These are phyloP conservation scores for Cenchrus purpureus DNA, from an alignment of 176 grass and related monocot species.

Conservation along the genomic window DNA sequence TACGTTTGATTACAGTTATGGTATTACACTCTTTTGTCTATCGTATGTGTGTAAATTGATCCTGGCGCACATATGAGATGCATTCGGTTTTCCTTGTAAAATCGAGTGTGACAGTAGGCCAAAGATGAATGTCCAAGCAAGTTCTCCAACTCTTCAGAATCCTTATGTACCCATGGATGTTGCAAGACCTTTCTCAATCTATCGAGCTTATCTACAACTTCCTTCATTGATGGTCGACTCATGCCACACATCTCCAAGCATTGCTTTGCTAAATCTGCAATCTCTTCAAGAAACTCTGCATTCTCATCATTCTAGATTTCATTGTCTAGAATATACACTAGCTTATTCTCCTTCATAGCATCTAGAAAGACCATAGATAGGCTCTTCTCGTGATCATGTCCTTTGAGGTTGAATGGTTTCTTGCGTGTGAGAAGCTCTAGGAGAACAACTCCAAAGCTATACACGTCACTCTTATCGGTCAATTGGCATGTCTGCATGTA, in stretches of 20 bases:
- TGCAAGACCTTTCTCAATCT: constrained; percentile 23
- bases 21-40: too few relatives aligned
- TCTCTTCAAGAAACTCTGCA: background rate
- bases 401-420: background rate
- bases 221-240: constrained; percentile 8
- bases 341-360: background rate
- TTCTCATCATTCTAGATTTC: background rate
- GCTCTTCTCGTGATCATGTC: background rate
- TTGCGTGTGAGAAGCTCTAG: constrained; percentile 3
- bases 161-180: constrained; percentile 2
- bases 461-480: constrained; percentile 13
- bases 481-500: constrained; percentile 15
- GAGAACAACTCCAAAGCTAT: background rate
- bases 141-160: constrained; percentile 4
- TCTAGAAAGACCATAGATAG: background rate
- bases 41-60: too few relatives aligned
- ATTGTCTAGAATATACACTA: background rate
- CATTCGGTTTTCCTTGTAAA: too few relatives aligned
- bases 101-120: too few relatives aligned
- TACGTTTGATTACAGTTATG: too few relatives aligned
- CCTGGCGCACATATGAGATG: too few relatives aligned
- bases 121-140: background rate
- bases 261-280: background rate
- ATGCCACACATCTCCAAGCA: constrained; percentile 4
- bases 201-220: background rate